Evolutionary conservation across 2,329 filamentous ascomycete genomes (phyloP).

Genomic region (Ilyonectria mors-panacis): DNA sequence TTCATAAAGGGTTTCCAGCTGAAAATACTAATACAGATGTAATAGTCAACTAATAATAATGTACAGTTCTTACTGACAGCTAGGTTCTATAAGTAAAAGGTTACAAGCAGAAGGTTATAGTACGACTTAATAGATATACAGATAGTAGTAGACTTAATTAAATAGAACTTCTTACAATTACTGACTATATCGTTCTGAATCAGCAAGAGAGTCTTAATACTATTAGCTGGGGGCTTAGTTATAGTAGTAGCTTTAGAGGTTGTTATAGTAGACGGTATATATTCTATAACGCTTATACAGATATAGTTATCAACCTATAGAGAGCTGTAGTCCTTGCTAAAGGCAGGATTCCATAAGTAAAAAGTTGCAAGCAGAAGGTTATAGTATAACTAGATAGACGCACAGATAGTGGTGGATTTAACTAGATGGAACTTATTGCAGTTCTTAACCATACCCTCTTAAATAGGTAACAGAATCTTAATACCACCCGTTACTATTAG

Average conservation of each 20-base stretch:
- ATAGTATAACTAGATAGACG: neutral
- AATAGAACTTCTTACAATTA: constrained; percentile 40
- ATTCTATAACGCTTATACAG: constrained; percentile 16
- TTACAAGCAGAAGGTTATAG: neutral
- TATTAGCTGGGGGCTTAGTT: neutral
- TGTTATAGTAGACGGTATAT: neutral
- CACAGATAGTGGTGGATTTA: neutral
- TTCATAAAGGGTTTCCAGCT: neutral
- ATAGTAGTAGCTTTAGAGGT: constrained; percentile 3
- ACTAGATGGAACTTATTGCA: constrained; percentile 27
- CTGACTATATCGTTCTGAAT: constrained; percentile 36
- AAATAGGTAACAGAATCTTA: constrained; percentile 8
- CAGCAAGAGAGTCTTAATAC: constrained; percentile 28
- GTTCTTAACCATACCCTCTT: constrained; percentile 9
- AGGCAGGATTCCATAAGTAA: constrained; percentile 22
- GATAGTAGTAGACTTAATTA: neutral
- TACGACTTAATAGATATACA: neutral
- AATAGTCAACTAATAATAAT: neutral
- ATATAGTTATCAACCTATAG: constrained; percentile 8
- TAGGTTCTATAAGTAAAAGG: constrained; percentile 23
- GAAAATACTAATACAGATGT: constrained; percentile 16
- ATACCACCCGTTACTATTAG: neutral
- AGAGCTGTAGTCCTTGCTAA: constrained; percentile 8
- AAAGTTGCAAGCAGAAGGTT: neutral
- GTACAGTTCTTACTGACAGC: constrained; percentile 11